Conservation (phyloP, 495 filamentous ascomycete species). For the Aspergillus heteromorphus region DNA sequence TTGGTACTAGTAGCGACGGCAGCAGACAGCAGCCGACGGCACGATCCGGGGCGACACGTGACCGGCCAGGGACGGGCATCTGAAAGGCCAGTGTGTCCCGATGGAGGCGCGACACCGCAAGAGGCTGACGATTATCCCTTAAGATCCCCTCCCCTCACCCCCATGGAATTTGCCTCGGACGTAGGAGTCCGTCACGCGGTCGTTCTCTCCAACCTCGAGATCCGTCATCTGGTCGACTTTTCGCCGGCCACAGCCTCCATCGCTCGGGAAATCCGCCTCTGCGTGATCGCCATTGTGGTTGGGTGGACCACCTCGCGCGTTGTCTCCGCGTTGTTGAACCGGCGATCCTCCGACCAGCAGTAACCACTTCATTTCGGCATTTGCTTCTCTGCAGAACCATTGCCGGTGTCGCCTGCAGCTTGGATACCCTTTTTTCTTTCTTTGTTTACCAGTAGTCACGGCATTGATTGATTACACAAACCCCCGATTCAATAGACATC, state of each 20-base stretch:
- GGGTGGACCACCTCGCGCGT: conserved; percentile 45
- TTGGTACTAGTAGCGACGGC: not conserved
- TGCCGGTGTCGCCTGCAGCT: not conserved
- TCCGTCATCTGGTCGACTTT: conserved; percentile 43
- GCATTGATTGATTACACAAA: not conserved
- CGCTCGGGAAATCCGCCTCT: conserved; percentile 40
- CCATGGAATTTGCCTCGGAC: conserved; percentile 47
- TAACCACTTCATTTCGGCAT: conserved; percentile 9
- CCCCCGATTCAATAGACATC: conserved; percentile 16
- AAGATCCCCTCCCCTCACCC: conserved; percentile 14
- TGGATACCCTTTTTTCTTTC: not conserved
- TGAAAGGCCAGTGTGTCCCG: conserved; percentile 20
- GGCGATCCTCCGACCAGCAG: conserved; percentile 25
- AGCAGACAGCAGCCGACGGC: not conserved
- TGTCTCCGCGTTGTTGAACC: conserved; percentile 36
- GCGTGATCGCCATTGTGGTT: conserved; percentile 45
- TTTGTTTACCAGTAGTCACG: not conserved
- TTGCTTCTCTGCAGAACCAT: not conserved
- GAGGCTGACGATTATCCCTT: not conserved
- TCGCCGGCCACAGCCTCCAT: conserved; percentile 41
- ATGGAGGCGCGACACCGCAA: conserved; percentile 12
- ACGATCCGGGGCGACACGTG: conserved; percentile 16
- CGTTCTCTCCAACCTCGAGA: conserved; percentile 39
- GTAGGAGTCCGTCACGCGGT: conserved; percentile 46
- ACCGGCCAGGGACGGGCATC: not conserved